Percentiles rank a stretch among this genome's conserved stretches.
These are phyloP conservation scores for Chloris gayana DNA, from an alignment of 176 grass and related monocot genomes.

Conservation along the genomic window DNA sequence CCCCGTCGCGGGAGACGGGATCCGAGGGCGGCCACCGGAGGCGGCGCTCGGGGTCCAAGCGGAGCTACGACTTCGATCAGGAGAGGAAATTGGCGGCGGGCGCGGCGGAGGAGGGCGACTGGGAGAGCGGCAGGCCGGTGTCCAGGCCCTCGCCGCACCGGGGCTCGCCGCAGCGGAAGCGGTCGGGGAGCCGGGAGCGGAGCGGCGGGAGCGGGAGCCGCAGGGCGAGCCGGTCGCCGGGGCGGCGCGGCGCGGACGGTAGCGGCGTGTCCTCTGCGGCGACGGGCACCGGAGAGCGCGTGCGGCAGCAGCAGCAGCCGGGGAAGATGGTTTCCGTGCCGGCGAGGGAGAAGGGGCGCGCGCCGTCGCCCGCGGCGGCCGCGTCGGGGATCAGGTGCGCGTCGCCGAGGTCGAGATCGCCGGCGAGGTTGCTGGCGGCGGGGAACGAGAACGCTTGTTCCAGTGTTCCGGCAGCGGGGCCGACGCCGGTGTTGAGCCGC, in stretches of 20 bases:
- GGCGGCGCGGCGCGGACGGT: conserved; percentile 49
- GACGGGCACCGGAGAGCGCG: conserved; percentile 9
- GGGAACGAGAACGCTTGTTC: conserved; percentile 49
- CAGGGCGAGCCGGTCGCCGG: conserved; percentile 77
- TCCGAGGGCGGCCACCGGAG: conserved; percentile 40
- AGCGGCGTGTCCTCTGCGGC: conserved; percentile 12
- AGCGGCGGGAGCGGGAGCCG: conserved; percentile 49
- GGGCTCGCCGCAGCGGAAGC: conserved; percentile 69
- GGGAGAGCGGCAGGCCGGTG: conserved; percentile 39
- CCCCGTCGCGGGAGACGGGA: conserved; percentile 35
- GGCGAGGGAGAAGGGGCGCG: conserved; percentile 65
- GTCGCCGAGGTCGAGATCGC: conserved; percentile 74
- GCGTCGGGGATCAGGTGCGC: conserved; percentile 52
- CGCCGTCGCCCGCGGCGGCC: conserved; percentile 42
- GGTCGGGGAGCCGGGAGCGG: conserved; percentile 77
- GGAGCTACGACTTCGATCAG: conserved; percentile 89
- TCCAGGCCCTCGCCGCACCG: conserved; percentile 70
- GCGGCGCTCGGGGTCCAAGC: conserved; percentile 76
- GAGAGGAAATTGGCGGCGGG: conserved; percentile 47
- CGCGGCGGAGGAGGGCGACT: conserved; percentile 47
- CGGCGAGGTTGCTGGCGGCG: conserved; percentile 40
- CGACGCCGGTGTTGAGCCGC: conserved; percentile 58
- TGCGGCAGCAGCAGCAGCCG: conserved; percentile 53
- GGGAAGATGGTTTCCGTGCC: conserved; percentile 93
- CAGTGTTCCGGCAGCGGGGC: neutral